These are phyloP conservation scores for Boletus insuetus DNA, from an alignment of 768 basidiomycete species.

Conservation along the genomic window DNA sequence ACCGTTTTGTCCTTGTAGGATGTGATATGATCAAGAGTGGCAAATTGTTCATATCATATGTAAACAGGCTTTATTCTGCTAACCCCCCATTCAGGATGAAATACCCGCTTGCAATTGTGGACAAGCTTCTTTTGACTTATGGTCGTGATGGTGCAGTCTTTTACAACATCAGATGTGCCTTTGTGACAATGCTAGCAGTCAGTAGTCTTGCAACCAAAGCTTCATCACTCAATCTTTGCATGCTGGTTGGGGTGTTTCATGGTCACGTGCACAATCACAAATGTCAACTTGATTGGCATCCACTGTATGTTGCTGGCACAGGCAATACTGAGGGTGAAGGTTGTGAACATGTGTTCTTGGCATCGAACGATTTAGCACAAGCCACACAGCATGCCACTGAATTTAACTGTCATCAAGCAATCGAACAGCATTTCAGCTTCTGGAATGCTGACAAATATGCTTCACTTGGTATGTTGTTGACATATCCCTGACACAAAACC, in stretches of 20 bases:
- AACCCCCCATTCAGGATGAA: background rate
- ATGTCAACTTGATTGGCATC: background rate
- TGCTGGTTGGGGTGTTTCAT: constrained; percentile 2
- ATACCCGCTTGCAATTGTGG: constrained; percentile 3
- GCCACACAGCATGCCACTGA: background rate
- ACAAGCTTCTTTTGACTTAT: background rate
- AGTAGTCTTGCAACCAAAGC: too few relatives aligned
- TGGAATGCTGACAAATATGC: constrained; percentile 6
- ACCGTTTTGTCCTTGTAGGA: background rate
- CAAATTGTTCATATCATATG: background rate
- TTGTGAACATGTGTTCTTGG: constrained; percentile 1
- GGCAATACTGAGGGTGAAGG: background rate
- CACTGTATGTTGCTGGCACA: background rate
- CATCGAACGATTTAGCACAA: background rate
- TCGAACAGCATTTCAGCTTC: background rate
- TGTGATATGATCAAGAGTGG: constrained; percentile 20
- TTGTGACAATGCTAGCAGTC: too few relatives aligned
- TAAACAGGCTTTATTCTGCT: too few relatives aligned
- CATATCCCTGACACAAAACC: too few relatives aligned
- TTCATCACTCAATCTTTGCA: background rate
- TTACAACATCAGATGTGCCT: background rate
- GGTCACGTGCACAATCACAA: background rate
- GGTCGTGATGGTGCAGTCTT: background rate
- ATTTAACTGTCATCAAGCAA: background rate
- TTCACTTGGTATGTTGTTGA: background rate